Evolutionary conservation across 2,329 filamentous ascomycete species (phyloP).

Genomic region (Alternaria infectoria): DNA sequence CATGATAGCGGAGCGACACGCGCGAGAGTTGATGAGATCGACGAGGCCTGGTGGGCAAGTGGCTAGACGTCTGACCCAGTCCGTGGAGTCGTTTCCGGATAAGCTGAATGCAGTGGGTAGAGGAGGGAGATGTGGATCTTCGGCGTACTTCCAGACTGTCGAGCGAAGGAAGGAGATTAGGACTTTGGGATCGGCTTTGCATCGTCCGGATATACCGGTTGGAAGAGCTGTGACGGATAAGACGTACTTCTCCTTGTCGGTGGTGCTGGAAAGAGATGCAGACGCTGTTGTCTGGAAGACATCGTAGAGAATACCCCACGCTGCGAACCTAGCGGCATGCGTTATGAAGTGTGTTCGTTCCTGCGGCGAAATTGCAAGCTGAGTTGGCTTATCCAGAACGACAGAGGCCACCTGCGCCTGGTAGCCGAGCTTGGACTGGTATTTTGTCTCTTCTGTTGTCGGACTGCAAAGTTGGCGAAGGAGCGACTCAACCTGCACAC

Average conservation of each 20-base stretch:
- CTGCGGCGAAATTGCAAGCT: conserved; percentile 67
- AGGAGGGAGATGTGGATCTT: conserved; percentile 13
- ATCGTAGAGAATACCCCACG: conserved; percentile 79
- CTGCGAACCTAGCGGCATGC: conserved; percentile 63
- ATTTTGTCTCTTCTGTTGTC: conserved; percentile 11
- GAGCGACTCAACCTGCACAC: conserved; percentile 77
- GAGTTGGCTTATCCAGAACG: conserved; percentile 59
- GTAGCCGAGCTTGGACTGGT: conserved; percentile 42
- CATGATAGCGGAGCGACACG: conserved; percentile 83
- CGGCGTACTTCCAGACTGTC: conserved; percentile 70
- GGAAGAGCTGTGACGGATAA: conserved; percentile 69
- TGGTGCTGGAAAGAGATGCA: background rate
- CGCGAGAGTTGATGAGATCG: conserved; percentile 76
- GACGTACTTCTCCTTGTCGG: conserved; percentile 11
- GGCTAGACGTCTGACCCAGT: conserved; percentile 69
- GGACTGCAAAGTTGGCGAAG: conserved; percentile 63
- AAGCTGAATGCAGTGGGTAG: background rate
- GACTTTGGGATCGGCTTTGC: conserved; percentile 72
- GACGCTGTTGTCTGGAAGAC: conserved; percentile 31
- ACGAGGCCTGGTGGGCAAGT: conserved; percentile 77
- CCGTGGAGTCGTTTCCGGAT: background rate
- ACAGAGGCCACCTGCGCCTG: conserved; percentile 37
- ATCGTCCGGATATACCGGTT: conserved; percentile 75
- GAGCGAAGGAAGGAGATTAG: conserved; percentile 75
- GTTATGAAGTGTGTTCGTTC: conserved; percentile 67